Conservation (phyloP, 352 stramenopile species). For the Globisporangium cystogenes region DNA sequence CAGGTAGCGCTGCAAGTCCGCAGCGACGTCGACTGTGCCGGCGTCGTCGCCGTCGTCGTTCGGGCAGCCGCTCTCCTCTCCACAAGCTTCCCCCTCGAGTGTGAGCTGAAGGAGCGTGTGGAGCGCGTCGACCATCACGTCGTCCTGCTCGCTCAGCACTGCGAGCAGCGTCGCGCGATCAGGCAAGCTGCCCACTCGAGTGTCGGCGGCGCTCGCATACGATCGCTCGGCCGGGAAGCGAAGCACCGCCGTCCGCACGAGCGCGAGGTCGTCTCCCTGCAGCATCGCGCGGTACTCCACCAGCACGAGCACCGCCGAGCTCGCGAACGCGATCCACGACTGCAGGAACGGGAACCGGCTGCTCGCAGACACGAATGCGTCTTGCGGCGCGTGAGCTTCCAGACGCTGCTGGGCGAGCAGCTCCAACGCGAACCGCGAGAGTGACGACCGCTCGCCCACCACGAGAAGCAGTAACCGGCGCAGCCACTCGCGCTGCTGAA, state of each 20-base stretch:
- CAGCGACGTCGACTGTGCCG: background rate
- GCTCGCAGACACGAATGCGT: constrained; percentile 27
- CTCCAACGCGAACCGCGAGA: constrained; percentile 19
- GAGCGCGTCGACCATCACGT: constrained; percentile 61
- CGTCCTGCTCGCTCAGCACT: constrained; percentile 62
- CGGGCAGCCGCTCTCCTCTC: too few species aligned
- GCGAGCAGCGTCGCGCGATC: constrained; percentile 30
- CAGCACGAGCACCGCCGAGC: constrained; percentile 17
- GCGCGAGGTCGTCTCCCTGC: background rate
- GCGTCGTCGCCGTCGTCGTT: background rate
- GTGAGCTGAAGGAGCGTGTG: constrained; percentile 30
- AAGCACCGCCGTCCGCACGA: too few species aligned
- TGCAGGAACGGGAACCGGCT: constrained; percentile 53
- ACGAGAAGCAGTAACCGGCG: constrained; percentile 11
- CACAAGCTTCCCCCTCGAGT: constrained; percentile 1
- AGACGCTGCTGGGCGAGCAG: constrained; percentile 10
- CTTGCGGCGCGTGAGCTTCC: constrained; percentile 4
- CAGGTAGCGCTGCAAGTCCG: constrained; percentile 7
- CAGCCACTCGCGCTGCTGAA: constrained; percentile 20
- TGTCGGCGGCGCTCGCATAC: too few species aligned
- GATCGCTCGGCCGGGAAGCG: too few species aligned
- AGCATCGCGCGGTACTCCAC: constrained; percentile 6
- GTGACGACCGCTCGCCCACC: constrained; percentile 20
- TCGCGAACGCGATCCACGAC: constrained; percentile 41
- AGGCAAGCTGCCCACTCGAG: background rate